phyloP scores from a whole-genome alignment of 2,329 filamentous ascomycete genomes.

The Hypomyces rosellus region DNA sequence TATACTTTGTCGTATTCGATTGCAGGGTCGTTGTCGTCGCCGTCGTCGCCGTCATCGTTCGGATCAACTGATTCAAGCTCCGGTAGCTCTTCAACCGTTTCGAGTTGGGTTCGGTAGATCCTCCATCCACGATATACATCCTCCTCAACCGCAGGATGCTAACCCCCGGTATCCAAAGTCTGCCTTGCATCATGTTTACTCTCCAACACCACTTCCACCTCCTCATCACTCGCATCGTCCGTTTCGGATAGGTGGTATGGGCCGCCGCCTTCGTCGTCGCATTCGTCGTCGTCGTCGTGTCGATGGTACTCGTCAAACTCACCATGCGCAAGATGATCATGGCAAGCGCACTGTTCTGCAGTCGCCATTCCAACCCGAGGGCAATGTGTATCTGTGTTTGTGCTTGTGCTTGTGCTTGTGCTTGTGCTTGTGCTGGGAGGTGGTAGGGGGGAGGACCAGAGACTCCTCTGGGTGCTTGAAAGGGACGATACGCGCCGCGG shows the following conservation, averaged over 20 bases:
- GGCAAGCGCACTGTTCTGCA: slow-evolving; percentile 16
- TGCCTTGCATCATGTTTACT: neutral
- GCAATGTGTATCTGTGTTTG: slow-evolving; percentile 5
- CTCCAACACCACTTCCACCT: neutral
- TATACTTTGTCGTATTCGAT: slow-evolving; percentile 18
- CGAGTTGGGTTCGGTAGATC: slow-evolving; percentile 7
- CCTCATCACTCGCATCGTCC: neutral
- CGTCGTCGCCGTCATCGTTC: slow-evolving; percentile 22
- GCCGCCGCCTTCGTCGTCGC: slow-evolving; percentile 22
- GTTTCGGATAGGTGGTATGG: slow-evolving; percentile 4
- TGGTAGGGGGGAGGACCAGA: slow-evolving; percentile 25
- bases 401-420: too few relatives aligned
- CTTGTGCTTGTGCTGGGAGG: slow-evolving; percentile 17
- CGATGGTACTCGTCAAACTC: slow-evolving; percentile 20
- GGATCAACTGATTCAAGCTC: neutral
- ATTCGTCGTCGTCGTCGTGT: slow-evolving; percentile 12
- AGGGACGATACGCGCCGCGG: slow-evolving; percentile 40
- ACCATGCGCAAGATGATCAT: slow-evolving; percentile 41
- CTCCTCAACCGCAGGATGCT: slow-evolving; percentile 9
- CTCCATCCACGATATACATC: neutral
- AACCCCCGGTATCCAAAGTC: slow-evolving; percentile 7
- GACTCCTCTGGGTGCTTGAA: slow-evolving; percentile 24
- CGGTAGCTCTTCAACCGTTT: slow-evolving; percentile 12
- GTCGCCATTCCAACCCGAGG: slow-evolving; percentile 3
- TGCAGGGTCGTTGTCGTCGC: slow-evolving; percentile 21